Conservation (phyloP, 495 filamentous ascomycete genomes). For the Aspergillus wentii region DNA sequence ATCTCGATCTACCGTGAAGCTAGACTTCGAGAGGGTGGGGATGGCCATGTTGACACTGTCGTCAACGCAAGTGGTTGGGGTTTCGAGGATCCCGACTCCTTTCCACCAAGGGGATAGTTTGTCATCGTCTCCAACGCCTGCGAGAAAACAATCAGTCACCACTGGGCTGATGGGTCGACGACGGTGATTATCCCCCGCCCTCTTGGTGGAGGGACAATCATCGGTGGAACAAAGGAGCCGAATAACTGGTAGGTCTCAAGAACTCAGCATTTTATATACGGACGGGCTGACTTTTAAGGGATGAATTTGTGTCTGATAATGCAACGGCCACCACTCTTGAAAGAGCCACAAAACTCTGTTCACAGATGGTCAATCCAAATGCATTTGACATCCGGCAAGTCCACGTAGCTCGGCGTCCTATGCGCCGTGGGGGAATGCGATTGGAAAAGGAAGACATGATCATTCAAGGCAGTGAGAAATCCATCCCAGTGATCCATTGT, state of each 20-base stretch:
- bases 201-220: conserved; percentile 46
- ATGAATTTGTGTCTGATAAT: conserved; percentile 5
- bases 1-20: conserved; percentile 1
- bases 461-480: neutral
- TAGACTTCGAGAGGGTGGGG: too few relatives aligned
- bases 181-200: conserved; percentile 44
- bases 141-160: conserved; percentile 39
- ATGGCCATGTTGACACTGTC: conserved; percentile 19
- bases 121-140: conserved; percentile 19
- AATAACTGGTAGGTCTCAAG: conserved; percentile 40
- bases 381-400: conserved; percentile 7
- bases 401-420: conserved; percentile 16
- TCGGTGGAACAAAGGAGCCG: conserved; percentile 50
- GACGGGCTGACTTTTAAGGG: neutral
- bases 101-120: conserved; percentile 9
- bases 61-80: conserved; percentile 46
- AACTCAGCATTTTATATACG: too few relatives aligned
- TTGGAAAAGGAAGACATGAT: conserved; percentile 7
- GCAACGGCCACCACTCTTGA: conserved; percentile 29
- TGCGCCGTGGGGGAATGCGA: conserved; percentile 15
- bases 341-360: conserved; percentile 1
- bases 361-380: neutral
- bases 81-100: conserved; percentile 20
- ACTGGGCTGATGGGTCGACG: conserved; percentile 44
- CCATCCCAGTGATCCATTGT: conserved; percentile 40